A percentile compares a stretch with the other conserved stretches of the same genome.
phyloP scores from a whole-genome alignment of 176 grass and related monocot genomes.

The Hsuehochloa calcarea region DNA sequence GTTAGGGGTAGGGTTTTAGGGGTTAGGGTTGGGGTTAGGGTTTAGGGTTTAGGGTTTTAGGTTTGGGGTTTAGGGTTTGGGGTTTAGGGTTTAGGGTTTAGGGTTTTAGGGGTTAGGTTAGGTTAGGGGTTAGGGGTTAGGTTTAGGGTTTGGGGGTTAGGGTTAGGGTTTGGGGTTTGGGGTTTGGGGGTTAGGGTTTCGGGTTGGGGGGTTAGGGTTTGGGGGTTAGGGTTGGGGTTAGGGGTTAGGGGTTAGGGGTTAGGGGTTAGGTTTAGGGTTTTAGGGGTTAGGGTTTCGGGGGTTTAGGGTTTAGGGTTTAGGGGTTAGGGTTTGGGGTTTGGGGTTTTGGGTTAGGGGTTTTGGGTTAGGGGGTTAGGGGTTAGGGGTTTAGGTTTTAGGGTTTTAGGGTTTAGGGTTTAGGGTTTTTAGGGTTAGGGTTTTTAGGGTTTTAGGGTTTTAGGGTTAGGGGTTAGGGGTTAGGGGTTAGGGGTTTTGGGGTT shows the following conservation, averaged over 20 bases:
- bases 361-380: neutral
- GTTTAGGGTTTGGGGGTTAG: too few relatives aligned
- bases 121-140: too few relatives aligned
- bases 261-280: neutral
- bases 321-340: neutral
- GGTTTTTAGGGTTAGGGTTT: neutral
- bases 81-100: too few relatives aligned
- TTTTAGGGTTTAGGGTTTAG: neutral
- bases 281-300: neutral
- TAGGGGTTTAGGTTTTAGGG: neutral
- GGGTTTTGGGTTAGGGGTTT: neutral
- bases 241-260: neutral
- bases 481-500: conserved; percentile 23
- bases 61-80: too few relatives aligned
- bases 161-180: neutral
- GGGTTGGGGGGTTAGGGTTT: neutral
- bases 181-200: too few relatives aligned
- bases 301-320: neutral
- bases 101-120: too few relatives aligned
- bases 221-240: conserved; percentile 30
- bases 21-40: neutral
- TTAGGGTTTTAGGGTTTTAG: conserved; percentile 41
- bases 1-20: too few relatives aligned
- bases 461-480: conserved; percentile 19
- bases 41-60: too few relatives aligned